A percentile compares a stretch with the other conserved stretches of the same genome.
Conservation (phyloP, 352 stramenopile genomes). For the Globisporangium camurandrum region DNA sequence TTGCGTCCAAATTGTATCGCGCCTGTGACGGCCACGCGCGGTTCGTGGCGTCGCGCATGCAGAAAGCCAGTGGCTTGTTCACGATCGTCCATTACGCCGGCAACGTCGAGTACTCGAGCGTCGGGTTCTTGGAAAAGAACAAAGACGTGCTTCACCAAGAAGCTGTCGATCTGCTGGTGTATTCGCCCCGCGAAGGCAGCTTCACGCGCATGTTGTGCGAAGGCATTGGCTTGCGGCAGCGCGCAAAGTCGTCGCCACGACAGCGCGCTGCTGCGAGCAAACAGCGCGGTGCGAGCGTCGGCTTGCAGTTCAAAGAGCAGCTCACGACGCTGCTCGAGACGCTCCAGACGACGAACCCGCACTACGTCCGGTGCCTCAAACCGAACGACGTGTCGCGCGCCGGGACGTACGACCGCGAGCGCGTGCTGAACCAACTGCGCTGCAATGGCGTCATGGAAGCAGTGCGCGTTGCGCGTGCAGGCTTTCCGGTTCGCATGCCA, state of each 20-base stretch:
- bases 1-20: slow-evolving; percentile 79
- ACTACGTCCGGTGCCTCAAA: slow-evolving; percentile 89
- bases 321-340: slow-evolving; percentile 66
- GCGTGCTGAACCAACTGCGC: slow-evolving; percentile 80
- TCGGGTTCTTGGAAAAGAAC: slow-evolving; percentile 83
- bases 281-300: slow-evolving; percentile 68
- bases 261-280: slow-evolving; percentile 54
- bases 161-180: slow-evolving; percentile 70
- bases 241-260: slow-evolving; percentile 44
- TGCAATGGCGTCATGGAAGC: slow-evolving; percentile 84
- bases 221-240: slow-evolving; percentile 39
- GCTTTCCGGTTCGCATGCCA: slow-evolving; percentile 75
- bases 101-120: slow-evolving; percentile 67
- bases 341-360: slow-evolving; percentile 60
- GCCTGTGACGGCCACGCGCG: slow-evolving; percentile 48
- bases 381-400: slow-evolving; percentile 76
- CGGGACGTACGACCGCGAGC: slow-evolving; percentile 47
- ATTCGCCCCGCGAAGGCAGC: slow-evolving; percentile 58
- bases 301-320: slow-evolving; percentile 83
- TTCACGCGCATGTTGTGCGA: slow-evolving; percentile 71
- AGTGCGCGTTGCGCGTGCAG: slow-evolving; percentile 75
- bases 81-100: slow-evolving; percentile 81
- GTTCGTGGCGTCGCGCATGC: slow-evolving; percentile 70
- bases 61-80: slow-evolving; percentile 63
- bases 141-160: slow-evolving; percentile 81